Evolutionary conservation across 305 asterid genomes (phyloP).

Genomic region (Fraxinus floribunda): DNA sequence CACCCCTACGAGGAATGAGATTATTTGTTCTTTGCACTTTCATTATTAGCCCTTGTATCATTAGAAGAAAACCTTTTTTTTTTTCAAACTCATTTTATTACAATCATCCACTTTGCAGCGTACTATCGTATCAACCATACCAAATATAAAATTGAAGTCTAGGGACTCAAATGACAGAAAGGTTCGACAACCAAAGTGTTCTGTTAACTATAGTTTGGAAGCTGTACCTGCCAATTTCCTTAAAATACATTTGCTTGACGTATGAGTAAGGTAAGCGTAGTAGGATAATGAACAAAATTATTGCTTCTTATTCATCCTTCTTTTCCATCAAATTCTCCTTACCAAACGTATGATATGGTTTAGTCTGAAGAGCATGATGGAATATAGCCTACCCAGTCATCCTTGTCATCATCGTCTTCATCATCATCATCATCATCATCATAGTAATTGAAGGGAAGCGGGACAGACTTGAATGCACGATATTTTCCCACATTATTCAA

Average conservation of each 20-base stretch:
- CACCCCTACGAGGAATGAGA: not conserved
- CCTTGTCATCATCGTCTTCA: slow-evolving; percentile 35
- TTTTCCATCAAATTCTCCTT: not conserved
- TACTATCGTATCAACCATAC: not conserved
- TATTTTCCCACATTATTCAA: slow-evolving; percentile 72
- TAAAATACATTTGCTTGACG: not conserved
- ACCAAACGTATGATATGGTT: not conserved
- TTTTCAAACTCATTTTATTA: too few relatives aligned
- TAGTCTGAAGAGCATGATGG: not conserved
- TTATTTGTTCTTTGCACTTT: too few relatives aligned
- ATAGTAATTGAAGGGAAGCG: slow-evolving; percentile 68
- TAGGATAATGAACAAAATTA: not conserved
- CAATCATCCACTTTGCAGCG: not conserved
- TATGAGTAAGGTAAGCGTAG: not conserved
- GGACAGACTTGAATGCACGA: slow-evolving; percentile 81
- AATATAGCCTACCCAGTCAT: slow-evolving; percentile 30
- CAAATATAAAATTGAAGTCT: not conserved
- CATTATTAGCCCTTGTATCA: too few relatives aligned
- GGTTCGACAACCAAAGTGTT: not conserved
- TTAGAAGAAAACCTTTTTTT: too few relatives aligned
- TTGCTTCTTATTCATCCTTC: not conserved
- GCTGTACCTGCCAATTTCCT: not conserved
- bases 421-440: slow-evolving; percentile 33
- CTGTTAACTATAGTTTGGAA: not conserved
- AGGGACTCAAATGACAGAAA: not conserved